Evolutionary conservation across 345 rosid species (phyloP).

Genomic region (Carallia brachiata): DNA sequence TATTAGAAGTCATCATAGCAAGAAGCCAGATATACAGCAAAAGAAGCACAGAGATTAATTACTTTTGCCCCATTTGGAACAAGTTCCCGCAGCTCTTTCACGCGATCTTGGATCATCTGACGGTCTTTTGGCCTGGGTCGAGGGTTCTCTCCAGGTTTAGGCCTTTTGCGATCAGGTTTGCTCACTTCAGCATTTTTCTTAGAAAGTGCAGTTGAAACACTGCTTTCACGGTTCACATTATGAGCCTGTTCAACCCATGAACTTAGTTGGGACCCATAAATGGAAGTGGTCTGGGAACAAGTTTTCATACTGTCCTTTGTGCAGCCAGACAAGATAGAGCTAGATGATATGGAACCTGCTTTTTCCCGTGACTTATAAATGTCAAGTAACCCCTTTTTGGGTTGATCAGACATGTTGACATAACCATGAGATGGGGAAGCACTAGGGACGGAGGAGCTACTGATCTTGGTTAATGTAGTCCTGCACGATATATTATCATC

Average conservation of each 20-base stretch:
- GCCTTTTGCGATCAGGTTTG: conserved; percentile 78
- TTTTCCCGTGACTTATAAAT: conserved; percentile 38
- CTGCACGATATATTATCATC: conserved; percentile 68
- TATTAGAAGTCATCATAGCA: not conserved
- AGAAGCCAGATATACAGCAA: not conserved
- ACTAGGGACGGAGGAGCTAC: conserved; percentile 55
- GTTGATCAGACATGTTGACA: conserved; percentile 36
- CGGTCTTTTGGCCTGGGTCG: conserved; percentile 99
- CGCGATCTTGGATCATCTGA: conserved; percentile 98
- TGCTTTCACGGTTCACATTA: conserved; percentile 45
- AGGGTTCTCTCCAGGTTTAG: conserved; percentile 90
- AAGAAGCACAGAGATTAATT: conserved; percentile 25
- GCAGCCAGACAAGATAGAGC: conserved; percentile 41
- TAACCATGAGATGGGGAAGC: conserved; percentile 33
- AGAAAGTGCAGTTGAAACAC: conserved; percentile 58
- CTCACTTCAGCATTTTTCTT: conserved; percentile 58
- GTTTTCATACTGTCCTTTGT: conserved; percentile 44
- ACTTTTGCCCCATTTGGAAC: conserved; percentile 95
- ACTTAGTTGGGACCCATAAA: conserved; percentile 75
- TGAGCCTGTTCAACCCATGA: conserved; percentile 83
- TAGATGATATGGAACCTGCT: conserved; percentile 37
- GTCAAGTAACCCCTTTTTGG: conserved; percentile 34
- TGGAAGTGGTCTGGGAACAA: conserved; percentile 50
- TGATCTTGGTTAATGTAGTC: conserved; percentile 67
- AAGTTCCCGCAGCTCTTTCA: conserved; percentile 94